Evolutionary conservation across 805 yeast genomes (phyloP), one percentile per base, ranked within the genome.

Genomic region (Ogataea thermomethanolica): DNA sequence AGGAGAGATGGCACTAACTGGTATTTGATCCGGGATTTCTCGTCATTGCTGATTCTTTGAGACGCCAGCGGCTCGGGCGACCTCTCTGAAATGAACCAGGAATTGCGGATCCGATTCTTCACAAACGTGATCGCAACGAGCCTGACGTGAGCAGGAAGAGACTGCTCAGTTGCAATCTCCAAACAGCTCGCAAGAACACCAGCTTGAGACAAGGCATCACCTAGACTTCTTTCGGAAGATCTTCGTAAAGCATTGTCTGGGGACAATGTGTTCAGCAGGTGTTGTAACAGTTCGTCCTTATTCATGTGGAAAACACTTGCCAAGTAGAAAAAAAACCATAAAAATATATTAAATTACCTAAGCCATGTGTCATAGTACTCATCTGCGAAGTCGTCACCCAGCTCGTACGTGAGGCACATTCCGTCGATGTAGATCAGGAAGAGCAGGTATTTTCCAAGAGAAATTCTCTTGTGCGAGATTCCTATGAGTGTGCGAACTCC

Each of bases 51-150:
- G 32, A 73, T 51, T 5, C 58, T 60, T n/a, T 54, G 55, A 3
- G 34, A 38, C 9, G 34, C 29, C 12, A 56, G 35, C 2, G 43
- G 39, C 13, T 55, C 46, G 3, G 56, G 53, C 11, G 58, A 48
- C 8, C 48, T 48, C 9, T 60, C 48, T 33, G 47, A 55, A 17
- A 62, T 61, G 25, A 53, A 51, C 97, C 97, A 90, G 37, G 75
- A 70, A 26, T 76, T 70, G 11, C 70, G 66, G 15, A 88, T 71
- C 41, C 79, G 71, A 61, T 91, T 90, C 59, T 91, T 91, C 61
- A 88, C 77, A 61, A 78, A 87, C 4, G 91, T 80, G 0, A 93
- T 89, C 2, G 95, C 83, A 9, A 95, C 85, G 35, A 78, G 66
- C 50, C 80, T 74, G 35, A 84, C 70, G 17, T 70, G 74, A 2